A percentile compares a stretch with the other conserved stretches of the same genome.
These are phyloP conservation scores for Aspergillus sp. DNA, from an alignment of 2,329 filamentous ascomycete species.

Conservation along the genomic window DNA sequence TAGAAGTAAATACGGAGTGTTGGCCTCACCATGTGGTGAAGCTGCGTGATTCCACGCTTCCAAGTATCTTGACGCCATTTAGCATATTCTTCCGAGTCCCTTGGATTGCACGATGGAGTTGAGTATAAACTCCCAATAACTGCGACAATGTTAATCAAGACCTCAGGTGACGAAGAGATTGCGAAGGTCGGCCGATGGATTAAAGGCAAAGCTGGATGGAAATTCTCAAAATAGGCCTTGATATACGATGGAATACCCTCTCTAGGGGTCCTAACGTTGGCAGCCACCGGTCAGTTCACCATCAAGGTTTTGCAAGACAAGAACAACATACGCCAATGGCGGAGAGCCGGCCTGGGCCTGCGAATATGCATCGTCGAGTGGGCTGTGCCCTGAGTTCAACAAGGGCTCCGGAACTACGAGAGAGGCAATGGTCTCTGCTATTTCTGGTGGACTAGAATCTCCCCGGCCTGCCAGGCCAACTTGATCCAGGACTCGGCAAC, in stretches of 20 bases:
- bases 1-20: not conserved
- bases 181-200: not conserved
- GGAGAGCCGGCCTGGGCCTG: not conserved
- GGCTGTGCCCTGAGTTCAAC: not conserved
- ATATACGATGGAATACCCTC: not conserved
- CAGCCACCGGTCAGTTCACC: not conserved
- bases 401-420: not conserved
- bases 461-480: not conserved
- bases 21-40: not conserved
- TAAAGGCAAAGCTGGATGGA: not conserved
- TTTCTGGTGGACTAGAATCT: not conserved
- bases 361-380: not conserved
- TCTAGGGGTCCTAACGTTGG: not conserved
- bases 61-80: not conserved
- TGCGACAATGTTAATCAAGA: not conserved
- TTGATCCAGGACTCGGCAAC: not conserved
- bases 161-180: not conserved
- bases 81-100: too few species aligned
- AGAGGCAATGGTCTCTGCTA: not conserved
- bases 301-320: too few species aligned
- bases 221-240: not conserved
- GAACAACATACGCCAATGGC: not conserved
- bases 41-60: not conserved
- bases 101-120: not conserved
- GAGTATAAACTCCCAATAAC: not conserved